These are phyloP conservation scores for Agaricus subrufescens DNA, from an alignment of 768 basidiomycete genomes.

Conservation along the genomic window DNA sequence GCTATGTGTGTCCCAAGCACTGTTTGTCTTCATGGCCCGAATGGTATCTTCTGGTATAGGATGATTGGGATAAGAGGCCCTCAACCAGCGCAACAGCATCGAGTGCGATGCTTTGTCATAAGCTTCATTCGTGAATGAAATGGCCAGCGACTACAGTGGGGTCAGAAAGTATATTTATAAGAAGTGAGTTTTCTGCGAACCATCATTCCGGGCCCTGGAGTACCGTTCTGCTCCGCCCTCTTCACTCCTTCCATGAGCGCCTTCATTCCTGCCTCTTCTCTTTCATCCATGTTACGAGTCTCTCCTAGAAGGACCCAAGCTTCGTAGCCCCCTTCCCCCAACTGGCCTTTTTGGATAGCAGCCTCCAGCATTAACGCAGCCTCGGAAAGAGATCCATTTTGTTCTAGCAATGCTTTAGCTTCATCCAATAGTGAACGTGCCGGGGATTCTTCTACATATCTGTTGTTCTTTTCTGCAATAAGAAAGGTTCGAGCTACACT, in stretches of 20 bases:
- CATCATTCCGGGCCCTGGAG: slow-evolving; percentile 68
- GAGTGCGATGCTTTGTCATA: slow-evolving; percentile 83
- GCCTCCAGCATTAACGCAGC: slow-evolving; percentile 86
- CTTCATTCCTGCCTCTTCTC: slow-evolving; percentile 77
- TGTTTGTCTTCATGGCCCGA: slow-evolving; percentile 46
- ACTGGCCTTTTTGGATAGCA: slow-evolving; percentile 77
- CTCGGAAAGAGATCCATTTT: slow-evolving; percentile 84
- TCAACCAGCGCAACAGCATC: slow-evolving; percentile 84
- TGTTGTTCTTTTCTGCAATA: slow-evolving; percentile 63
- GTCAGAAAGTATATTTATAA: slow-evolving; percentile 10
- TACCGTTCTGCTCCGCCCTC: slow-evolving; percentile 58
- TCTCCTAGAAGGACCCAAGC: slow-evolving; percentile 92
- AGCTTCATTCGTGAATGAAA: slow-evolving; percentile 93
- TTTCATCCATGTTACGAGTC: slow-evolving; percentile 85
- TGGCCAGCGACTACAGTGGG: slow-evolving; percentile 74
- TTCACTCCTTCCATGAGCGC: slow-evolving; percentile 73
- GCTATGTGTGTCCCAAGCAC: slow-evolving; percentile 81
- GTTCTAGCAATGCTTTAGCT: slow-evolving; percentile 72
- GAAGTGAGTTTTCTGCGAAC: slow-evolving; percentile 35
- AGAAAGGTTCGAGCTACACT: slow-evolving; percentile 3
- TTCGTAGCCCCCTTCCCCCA: slow-evolving; percentile 80
- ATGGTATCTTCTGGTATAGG: slow-evolving; percentile 52
- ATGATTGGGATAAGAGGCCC: slow-evolving; percentile 55
- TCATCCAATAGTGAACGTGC: slow-evolving; percentile 54
- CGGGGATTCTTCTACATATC: slow-evolving; percentile 48